A percentile compares a stretch with the other conserved stretches of the same genome.
phyloP scores from a whole-genome alignment of 2,329 filamentous ascomycete genomes.

The Dactylonectria estremocensis region DNA sequence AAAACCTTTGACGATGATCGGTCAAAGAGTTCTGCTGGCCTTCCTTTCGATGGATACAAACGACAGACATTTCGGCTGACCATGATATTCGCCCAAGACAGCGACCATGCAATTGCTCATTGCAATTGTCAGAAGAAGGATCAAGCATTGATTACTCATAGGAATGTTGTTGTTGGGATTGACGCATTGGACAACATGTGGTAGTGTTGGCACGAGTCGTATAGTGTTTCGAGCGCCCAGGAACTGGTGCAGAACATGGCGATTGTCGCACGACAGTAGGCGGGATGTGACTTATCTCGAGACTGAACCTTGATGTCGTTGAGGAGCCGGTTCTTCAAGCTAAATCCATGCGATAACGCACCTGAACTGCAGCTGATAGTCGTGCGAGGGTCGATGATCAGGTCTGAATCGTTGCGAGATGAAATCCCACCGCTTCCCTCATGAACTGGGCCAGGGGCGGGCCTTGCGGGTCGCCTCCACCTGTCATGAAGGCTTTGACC shows the following conservation, averaged over 20 bases:
- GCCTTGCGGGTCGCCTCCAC: constrained; percentile 29
- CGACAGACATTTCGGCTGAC: not conserved
- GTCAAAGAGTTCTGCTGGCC: constrained; percentile 6
- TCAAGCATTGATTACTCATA: not conserved
- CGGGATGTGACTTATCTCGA: not conserved
- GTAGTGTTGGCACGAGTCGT: constrained; percentile 9
- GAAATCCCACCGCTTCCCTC: constrained; percentile 19
- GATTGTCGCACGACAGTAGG: not conserved
- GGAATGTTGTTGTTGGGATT: not conserved
- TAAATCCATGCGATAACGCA: not conserved
- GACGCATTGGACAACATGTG: constrained; percentile 9
- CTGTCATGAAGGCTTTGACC: constrained; percentile 27
- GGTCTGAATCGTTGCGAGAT: constrained; percentile 1
- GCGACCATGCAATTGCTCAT: not conserved
- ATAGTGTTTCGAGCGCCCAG: constrained; percentile 12
- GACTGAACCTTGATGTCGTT: not conserved
- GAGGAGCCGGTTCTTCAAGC: not conserved
- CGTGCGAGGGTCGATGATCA: constrained; percentile 5
- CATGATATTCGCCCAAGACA: constrained; percentile 1
- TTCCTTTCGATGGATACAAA: not conserved
- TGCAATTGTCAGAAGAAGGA: constrained; percentile 2
- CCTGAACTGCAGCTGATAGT: not conserved
- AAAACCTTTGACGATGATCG: constrained; percentile 18
- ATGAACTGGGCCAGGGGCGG: constrained; percentile 11
- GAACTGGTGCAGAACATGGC: constrained; percentile 20